These are phyloP conservation scores for Globisporangium paroecandrum DNA, from an alignment of 352 stramenopile species.

Conservation along the genomic window DNA sequence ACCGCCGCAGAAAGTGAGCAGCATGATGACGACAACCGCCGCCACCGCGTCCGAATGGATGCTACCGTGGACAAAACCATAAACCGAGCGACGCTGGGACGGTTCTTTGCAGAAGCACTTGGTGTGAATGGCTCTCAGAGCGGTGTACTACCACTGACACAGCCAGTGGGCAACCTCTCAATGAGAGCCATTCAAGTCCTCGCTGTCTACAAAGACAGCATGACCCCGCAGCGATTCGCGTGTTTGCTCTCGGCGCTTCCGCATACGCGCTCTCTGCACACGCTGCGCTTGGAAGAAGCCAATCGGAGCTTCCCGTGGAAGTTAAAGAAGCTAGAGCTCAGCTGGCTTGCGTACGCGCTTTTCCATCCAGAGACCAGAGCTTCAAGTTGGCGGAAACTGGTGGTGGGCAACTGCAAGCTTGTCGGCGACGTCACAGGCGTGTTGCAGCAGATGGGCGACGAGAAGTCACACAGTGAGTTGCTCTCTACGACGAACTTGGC, in stretches of 20 bases:
- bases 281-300: constrained; percentile 5
- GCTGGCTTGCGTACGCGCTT: constrained; percentile 12
- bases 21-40: not conserved
- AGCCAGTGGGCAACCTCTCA: not conserved
- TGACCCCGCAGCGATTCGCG: not conserved
- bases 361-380: constrained; percentile 2
- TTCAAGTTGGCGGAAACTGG: constrained; percentile 9
- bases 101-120: not conserved
- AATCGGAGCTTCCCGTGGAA: not conserved
- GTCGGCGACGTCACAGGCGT: constrained; percentile 2
- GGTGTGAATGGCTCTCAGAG: not conserved
- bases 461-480: not conserved
- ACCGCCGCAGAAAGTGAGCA: not conserved
- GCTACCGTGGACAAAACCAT: not conserved
- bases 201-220: constrained; percentile 5
- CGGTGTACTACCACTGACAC: not conserved
- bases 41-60: not conserved
- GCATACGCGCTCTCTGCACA: not conserved
- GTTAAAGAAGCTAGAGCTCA: constrained; percentile 7
- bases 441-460: constrained; percentile 5
- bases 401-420: constrained; percentile 12
- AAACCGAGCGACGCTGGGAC: not conserved
- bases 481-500: not conserved
- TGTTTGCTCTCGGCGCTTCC: constrained; percentile 12
- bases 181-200: not conserved